phyloP scores from a whole-genome alignment of 2,329 filamentous ascomycete species.

The Lachnellula arida region DNA sequence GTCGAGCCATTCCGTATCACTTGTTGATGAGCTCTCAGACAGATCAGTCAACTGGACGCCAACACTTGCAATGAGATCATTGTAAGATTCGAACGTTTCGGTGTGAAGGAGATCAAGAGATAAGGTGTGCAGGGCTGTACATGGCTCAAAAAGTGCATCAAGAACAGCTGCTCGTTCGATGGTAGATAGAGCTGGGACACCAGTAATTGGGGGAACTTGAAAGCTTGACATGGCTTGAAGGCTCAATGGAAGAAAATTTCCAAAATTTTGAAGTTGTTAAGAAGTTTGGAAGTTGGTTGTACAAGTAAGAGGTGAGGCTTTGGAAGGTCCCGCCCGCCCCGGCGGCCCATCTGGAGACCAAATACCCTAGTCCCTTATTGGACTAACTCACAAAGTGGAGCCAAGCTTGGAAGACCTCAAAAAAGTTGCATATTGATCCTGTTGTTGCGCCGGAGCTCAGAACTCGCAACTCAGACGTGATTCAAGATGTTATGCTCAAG shows the following conservation, averaged over 20 bases:
- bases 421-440: conserved; percentile 6
- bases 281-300: background rate
- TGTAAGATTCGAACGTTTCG: conserved; percentile 61
- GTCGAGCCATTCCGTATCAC: conserved; percentile 55
- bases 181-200: conserved; percentile 52
- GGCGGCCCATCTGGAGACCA: background rate
- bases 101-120: conserved; percentile 62
- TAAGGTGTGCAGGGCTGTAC: conserved; percentile 66
- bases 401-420: conserved; percentile 1
- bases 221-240: conserved; percentile 23
- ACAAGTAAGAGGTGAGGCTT: background rate
- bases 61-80: conserved; percentile 62
- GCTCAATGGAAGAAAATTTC: background rate
- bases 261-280: background rate
- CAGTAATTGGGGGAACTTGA: conserved; percentile 52
- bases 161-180: conserved; percentile 54
- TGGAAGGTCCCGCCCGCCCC: background rate
- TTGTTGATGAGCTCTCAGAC: conserved; percentile 44
- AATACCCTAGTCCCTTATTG: background rate
- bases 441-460: conserved; percentile 21
- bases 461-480: conserved; percentile 16
- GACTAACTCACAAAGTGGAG: too few relatives aligned
- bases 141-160: conserved; percentile 82
- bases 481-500: conserved; percentile 60
- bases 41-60: conserved; percentile 59